Evolutionary conservation across 2,329 filamentous ascomycete species (phyloP).

Genomic region (Apiospora sp.): DNA sequence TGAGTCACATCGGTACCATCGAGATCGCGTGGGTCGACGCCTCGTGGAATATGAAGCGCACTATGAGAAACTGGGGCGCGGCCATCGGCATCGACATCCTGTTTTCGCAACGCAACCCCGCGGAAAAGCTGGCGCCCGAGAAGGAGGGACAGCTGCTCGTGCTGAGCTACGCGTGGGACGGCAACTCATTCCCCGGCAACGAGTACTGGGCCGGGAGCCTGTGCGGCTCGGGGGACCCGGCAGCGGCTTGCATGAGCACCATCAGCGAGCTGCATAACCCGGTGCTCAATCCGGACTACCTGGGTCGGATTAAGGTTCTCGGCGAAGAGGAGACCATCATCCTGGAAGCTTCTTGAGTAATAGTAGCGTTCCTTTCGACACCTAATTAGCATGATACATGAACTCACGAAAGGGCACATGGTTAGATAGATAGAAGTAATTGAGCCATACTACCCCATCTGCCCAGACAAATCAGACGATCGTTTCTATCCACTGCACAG

Average conservation of each 20-base stretch:
- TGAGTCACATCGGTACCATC: constrained; percentile 35
- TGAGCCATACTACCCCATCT: neutral
- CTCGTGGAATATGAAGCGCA: neutral
- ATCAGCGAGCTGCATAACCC: constrained; percentile 45
- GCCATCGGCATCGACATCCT: constrained; percentile 31
- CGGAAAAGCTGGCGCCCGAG: constrained; percentile 32
- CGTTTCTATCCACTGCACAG: neutral
- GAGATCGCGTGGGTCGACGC: constrained; percentile 38
- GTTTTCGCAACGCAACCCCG: constrained; percentile 39
- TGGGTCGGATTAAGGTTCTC: constrained; percentile 37
- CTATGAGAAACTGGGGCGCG: constrained; percentile 1
- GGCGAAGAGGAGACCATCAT: neutral
- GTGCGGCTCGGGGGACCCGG: constrained; percentile 40
- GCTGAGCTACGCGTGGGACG: constrained; percentile 45
- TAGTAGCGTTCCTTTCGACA: neutral
- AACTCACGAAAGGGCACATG: neutral
- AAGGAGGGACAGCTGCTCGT: constrained; percentile 38
- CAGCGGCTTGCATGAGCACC: constrained; percentile 45
- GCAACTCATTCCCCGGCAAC: constrained; percentile 44
- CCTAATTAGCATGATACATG: neutral
- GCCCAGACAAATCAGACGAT: neutral
- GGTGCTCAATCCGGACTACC: constrained; percentile 38
- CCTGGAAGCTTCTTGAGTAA: too few relatives aligned
- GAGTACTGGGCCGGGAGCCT: constrained; percentile 41
- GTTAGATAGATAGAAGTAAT: neutral